A percentile compares a stretch with the other conserved stretches of the same genome.
Evolutionary conservation across 192 early-diverging fungal genomes (phyloP).

Genomic region (Lobulomyces angularis): DNA sequence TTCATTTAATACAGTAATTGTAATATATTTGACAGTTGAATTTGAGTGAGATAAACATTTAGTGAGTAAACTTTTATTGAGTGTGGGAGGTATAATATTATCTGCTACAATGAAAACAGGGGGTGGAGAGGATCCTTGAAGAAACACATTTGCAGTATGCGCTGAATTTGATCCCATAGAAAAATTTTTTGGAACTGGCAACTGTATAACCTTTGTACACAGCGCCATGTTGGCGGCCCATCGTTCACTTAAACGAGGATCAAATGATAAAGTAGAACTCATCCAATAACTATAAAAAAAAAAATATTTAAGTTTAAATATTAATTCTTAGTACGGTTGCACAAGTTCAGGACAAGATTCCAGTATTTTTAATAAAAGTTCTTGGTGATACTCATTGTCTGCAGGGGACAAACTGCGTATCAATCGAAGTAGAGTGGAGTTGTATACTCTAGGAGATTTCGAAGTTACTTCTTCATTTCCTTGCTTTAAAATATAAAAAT

Average conservation of each 20-base stretch:
- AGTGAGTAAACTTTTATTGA: conserved; percentile 35
- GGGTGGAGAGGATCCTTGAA: conserved; percentile 40
- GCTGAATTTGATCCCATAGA: conserved; percentile 14
- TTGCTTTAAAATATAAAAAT: background rate
- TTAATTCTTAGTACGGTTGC: conserved; percentile 30
- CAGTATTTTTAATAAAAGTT: conserved; percentile 50
- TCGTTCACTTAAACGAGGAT: conserved; percentile 54
- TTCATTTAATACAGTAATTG: conserved; percentile 37
- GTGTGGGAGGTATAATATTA: conserved; percentile 52
- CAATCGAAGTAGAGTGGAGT: conserved; percentile 35
- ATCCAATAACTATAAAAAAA: conserved; percentile 47
- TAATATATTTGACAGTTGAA: conserved; percentile 49
- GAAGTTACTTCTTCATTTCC: conserved; percentile 2
- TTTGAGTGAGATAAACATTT: conserved; percentile 55
- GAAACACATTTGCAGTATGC: conserved; percentile 14
- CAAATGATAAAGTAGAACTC: conserved; percentile 43
- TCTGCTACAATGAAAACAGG: conserved; percentile 40
- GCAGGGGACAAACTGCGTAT: conserved; percentile 43
- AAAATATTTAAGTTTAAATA: background rate
- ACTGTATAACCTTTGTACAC: conserved; percentile 50
- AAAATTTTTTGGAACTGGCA: conserved; percentile 39
- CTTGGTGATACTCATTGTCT: conserved; percentile 53
- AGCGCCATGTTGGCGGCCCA: conserved; percentile 72
- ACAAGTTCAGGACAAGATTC: conserved; percentile 61
- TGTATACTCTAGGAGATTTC: conserved; percentile 14